A percentile compares a stretch with the other conserved stretches of the same genome.
These are phyloP conservation scores for Dactylellina sp. DNA, from an alignment of 2,329 filamentous ascomycete genomes.

Conservation along the genomic window DNA sequence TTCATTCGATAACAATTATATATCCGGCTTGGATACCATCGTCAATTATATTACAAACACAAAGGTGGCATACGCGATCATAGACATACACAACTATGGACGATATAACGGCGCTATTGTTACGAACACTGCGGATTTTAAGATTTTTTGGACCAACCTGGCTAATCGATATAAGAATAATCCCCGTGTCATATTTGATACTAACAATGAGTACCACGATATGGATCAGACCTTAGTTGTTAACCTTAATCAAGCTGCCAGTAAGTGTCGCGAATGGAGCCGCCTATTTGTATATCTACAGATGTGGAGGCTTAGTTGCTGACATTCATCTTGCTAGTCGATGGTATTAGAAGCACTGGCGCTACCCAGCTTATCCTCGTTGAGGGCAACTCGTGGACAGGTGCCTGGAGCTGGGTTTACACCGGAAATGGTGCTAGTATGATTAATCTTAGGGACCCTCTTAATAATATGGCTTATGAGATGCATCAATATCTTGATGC, in stretches of 20 bases:
- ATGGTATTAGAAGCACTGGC: conserved; percentile 72
- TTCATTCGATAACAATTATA: conserved; percentile 64
- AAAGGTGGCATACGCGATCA: conserved; percentile 68
- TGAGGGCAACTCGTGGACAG: conserved; percentile 70
- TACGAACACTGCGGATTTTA: conserved; percentile 68
- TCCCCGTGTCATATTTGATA: conserved; percentile 72
- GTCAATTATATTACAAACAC: conserved; percentile 64
- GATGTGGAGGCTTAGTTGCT: no score
- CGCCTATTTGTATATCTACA: no score
- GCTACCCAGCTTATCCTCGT: conserved; percentile 69
- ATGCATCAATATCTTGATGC: conserved; percentile 71
- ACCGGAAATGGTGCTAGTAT: conserved; percentile 61
- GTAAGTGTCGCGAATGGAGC: no score
- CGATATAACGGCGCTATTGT: conserved; percentile 70
- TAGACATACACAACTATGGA: conserved; percentile 74
- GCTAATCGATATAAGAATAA: conserved; percentile 70
- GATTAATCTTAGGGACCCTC: conserved; percentile 67
- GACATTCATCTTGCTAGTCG: no score
- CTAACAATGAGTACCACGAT: conserved; percentile 75
- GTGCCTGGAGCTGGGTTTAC: conserved; percentile 68
- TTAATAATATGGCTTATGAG: conserved; percentile 68
- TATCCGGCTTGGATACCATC: conserved; percentile 63
- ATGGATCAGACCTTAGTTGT: conserved; percentile 72
- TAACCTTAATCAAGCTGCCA: conserved; percentile 74
- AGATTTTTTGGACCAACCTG: conserved; percentile 71